Conservation (phyloP, 208 protist genomes). For the Crithidia expoeki region DNA sequence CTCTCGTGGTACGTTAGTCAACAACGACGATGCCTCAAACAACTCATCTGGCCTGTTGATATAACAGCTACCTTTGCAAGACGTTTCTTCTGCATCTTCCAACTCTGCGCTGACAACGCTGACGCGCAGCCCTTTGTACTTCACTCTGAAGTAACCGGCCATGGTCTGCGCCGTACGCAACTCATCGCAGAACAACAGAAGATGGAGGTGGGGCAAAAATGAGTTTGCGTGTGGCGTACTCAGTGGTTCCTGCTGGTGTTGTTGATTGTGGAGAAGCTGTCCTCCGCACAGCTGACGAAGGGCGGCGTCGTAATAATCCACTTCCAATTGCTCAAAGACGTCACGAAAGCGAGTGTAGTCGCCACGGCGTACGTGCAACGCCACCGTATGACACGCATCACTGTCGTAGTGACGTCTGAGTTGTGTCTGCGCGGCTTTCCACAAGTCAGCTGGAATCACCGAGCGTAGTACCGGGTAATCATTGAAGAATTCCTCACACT, state of each 20-base stretch:
- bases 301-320: constrained; percentile 75
- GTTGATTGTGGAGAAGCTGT: constrained; percentile 25
- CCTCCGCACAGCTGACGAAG: constrained; percentile 69
- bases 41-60: no score
- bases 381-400: constrained; percentile 46
- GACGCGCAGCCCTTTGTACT: constrained; percentile 61
- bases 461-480: constrained; percentile 47
- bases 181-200: constrained; percentile 88
- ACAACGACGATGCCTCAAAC: no score
- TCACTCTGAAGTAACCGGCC: constrained; percentile 54
- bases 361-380: constrained; percentile 77
- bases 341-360: constrained; percentile 77
- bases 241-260: background rate
- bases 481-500: constrained; percentile 73
- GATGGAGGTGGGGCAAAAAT: constrained; percentile 13
- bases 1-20: constrained; percentile 38
- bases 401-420: constrained; percentile 42
- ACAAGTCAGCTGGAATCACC: constrained; percentile 43
- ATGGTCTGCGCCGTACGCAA: constrained; percentile 45
- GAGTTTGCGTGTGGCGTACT: background rate
- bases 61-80: background rate
- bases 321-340: constrained; percentile 70
- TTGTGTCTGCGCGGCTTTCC: constrained; percentile 30
- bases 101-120: constrained; percentile 47
- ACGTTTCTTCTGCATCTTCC: background rate